Evolutionary conservation across 2,329 filamentous ascomycete species (phyloP).

Genomic region (Penicillium brevicompactum): DNA sequence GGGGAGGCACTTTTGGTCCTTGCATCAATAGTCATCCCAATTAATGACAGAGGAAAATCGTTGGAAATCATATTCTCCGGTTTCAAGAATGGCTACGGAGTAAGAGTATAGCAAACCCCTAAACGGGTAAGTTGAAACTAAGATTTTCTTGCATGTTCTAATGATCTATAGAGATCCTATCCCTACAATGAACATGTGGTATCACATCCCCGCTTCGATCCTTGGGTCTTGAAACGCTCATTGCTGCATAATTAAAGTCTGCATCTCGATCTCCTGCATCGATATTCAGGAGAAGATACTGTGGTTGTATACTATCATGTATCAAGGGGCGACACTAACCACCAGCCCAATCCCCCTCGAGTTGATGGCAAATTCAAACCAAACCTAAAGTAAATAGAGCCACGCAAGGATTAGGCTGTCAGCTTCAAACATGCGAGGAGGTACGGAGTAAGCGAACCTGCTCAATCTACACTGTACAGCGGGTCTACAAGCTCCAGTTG

Average conservation of each 20-base stretch:
- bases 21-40: slow-evolving; percentile 38
- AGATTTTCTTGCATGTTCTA: neutral
- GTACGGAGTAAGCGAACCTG: neutral
- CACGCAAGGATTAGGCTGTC: slow-evolving; percentile 35
- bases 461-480: too few relatives aligned
- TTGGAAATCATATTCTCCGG: neutral
- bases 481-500: too few relatives aligned
- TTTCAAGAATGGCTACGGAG: neutral
- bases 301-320: neutral
- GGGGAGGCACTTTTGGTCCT: slow-evolving; percentile 28
- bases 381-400: slow-evolving; percentile 25
- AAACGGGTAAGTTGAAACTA: neutral
- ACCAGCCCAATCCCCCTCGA: slow-evolving; percentile 21
- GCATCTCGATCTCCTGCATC: slow-evolving; percentile 15
- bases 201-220: slow-evolving; percentile 8
- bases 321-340: slow-evolving; percentile 16
- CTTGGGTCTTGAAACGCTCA: slow-evolving; percentile 20
- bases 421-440: slow-evolving; percentile 29
- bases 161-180: neutral
- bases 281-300: slow-evolving; percentile 25
- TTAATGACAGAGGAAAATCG: slow-evolving; percentile 23
- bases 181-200: slow-evolving; percentile 4
- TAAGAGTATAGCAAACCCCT: too few relatives aligned
- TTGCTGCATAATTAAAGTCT: slow-evolving; percentile 2
- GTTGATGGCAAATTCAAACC: slow-evolving; percentile 8